A percentile compares a stretch with the other conserved stretches of the same genome.
Evolutionary conservation across 2,329 filamentous ascomycete species (phyloP).

Genomic region (Pseudohalonectria lignicola): DNA sequence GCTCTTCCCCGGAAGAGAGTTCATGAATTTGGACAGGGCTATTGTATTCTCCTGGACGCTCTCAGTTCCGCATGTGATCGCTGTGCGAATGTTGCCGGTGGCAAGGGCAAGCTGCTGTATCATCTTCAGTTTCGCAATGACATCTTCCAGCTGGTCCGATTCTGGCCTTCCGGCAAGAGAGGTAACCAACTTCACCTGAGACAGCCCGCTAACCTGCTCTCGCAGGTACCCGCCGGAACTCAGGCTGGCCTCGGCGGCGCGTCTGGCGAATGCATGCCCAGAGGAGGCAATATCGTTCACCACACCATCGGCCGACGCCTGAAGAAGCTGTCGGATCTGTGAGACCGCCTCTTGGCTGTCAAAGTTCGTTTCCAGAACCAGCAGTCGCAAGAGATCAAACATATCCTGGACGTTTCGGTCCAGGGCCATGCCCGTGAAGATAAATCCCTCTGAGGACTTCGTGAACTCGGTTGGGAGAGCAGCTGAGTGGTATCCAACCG

Average conservation of each 20-base stretch:
- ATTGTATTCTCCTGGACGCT: constrained; percentile 59
- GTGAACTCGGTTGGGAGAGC: constrained; percentile 64
- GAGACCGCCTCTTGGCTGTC: constrained; percentile 69
- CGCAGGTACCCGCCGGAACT: constrained; percentile 59
- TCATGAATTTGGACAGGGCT: constrained; percentile 61
- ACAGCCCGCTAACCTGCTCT: constrained; percentile 83
- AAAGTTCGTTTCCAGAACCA: constrained; percentile 85
- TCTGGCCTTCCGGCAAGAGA: constrained; percentile 63
- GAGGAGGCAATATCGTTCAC: constrained; percentile 86
- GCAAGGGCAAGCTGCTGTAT: constrained; percentile 73
- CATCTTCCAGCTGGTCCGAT: constrained; percentile 58
- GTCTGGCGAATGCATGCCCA: constrained; percentile 78
- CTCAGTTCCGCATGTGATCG: constrained; percentile 75
- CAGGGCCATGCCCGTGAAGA: constrained; percentile 76
- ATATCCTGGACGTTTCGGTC: constrained; percentile 86
- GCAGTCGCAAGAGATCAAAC: constrained; percentile 71
- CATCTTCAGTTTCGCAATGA: constrained; percentile 72
- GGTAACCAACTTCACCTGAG: constrained; percentile 77
- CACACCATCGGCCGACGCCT: constrained; percentile 78
- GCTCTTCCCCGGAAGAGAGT: constrained; percentile 34
- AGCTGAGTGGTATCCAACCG: constrained; percentile 72
- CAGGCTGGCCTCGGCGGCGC: constrained; percentile 71
- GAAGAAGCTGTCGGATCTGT: constrained; percentile 77
- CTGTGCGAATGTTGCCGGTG: constrained; percentile 53
- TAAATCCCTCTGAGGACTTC: constrained; percentile 67